Evolutionary conservation across 2,329 filamentous ascomycete genomes (phyloP).

Genomic region (Neopestalotiopsis sp.): DNA sequence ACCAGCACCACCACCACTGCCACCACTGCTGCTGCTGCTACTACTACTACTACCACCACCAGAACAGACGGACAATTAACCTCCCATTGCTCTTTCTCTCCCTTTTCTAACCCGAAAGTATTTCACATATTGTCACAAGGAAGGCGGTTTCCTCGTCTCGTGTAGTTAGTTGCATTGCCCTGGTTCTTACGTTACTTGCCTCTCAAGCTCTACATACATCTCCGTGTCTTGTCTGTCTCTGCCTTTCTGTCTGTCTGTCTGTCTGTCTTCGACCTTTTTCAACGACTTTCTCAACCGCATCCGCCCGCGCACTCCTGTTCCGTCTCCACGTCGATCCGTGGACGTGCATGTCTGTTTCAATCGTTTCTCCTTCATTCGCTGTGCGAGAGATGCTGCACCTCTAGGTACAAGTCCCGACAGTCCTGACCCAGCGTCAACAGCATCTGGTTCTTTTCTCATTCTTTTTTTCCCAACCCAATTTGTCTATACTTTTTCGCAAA

Average conservation of each 20-base stretch:
- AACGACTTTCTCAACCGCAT: background rate
- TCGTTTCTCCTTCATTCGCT: conserved; percentile 29
- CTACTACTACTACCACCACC: too few relatives aligned
- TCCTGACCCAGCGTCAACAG: conserved; percentile 12
- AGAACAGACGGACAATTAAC: background rate
- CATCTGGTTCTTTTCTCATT: background rate
- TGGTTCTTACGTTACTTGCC: background rate
- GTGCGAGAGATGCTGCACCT: conserved; percentile 14
- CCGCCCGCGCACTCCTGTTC: conserved; percentile 6
- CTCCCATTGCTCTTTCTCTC: background rate
- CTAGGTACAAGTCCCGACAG: background rate
- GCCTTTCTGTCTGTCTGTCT: background rate
- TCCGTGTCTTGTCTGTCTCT: background rate
- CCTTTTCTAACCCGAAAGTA: background rate
- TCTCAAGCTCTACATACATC: background rate
- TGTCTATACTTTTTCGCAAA: background rate
- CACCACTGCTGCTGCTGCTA: too few relatives aligned
- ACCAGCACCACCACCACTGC: background rate
- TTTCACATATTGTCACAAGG: background rate
- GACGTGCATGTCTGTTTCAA: conserved; percentile 34
- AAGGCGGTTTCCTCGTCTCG: conserved; percentile 21
- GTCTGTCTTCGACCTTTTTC: too few relatives aligned
- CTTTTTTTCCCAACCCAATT: background rate
- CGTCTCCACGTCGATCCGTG: conserved; percentile 33
- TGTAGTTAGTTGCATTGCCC: conserved; percentile 13